Evolutionary conservation across 805 yeast species (phyloP), one percentile per base, ranked within the genome.

Genomic region (Saturnispora quitensis): DNA sequence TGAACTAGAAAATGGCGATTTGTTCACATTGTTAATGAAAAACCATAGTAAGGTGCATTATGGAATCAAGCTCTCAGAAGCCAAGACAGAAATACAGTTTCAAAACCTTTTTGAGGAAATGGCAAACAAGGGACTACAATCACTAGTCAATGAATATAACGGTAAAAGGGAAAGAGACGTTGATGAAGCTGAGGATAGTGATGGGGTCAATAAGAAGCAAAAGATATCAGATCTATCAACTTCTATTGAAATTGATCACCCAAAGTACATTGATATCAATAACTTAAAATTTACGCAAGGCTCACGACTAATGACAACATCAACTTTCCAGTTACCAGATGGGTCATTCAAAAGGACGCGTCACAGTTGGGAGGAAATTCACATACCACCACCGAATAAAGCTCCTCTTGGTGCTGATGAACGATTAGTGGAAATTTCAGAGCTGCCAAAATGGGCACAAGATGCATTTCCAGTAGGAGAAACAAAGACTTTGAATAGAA

Each of bases 381-480:
- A 83, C 55, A 80, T 93, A n/a, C 99, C 99, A 0, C 83, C 97
- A 0, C 96, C 97, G 0, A 64, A 68, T 15, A 73, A 75, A 25
- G 56, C 60, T 6, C 68, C 65, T 1, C 49, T 62, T 18, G 59
- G 48, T 5, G 57, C 60, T 4, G 69, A 68, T 45, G 68, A 78
- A 48, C 60, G 68, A 17, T 65, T 86, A 10, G 80, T 88, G 3
- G 68, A 78, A 2, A 80, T 88, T 2, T 49, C 77, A 2, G 76
- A 73, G 3, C 65, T 93, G 25, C 98, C 99, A 0, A 75, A 69
- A 22, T 93, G 97, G 97, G 84, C 91, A 0, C 84, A 76, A 54
- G 63, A 70, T 1, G 93, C 86, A 0, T 95, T 93, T 60, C 87
- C 89, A 0, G 64, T 76, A 0, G 67, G 73, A 1, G 88, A 86